Conservation (phyloP, 495 filamentous ascomycete species). For the Xylaria scruposa region DNA sequence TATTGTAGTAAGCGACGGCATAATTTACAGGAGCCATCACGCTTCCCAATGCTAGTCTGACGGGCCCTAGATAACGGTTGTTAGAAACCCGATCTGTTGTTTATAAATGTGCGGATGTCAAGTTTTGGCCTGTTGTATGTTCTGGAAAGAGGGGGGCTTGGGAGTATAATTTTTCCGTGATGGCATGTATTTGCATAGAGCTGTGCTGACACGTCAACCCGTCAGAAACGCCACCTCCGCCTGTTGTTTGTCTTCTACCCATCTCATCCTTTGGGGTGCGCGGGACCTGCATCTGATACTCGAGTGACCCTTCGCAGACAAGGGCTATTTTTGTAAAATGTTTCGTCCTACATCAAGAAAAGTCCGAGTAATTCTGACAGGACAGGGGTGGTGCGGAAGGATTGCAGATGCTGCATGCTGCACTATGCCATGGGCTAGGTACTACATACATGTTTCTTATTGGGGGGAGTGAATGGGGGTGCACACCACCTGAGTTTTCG, state of each 20-base stretch:
- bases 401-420: background rate
- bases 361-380: conserved; percentile 7
- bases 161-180: background rate
- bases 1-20: background rate
- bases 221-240: conserved; percentile 10
- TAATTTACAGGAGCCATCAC: background rate
- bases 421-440: background rate
- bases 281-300: conserved; percentile 22
- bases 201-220: background rate
- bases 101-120: background rate
- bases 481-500: conserved; percentile 5
- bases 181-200: background rate
- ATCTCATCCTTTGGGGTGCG: conserved; percentile 5
- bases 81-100: background rate
- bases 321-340: conserved; percentile 19
- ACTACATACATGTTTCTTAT: background rate
- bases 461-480: background rate
- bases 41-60: background rate
- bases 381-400: conserved; percentile 19
- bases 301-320: background rate
- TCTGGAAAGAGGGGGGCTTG: background rate
- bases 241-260: background rate
- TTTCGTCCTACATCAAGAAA: conserved; percentile 21
- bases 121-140: background rate
- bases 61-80: background rate